Conservation (phyloP, 192 early-diverging fungal species). For the Cladochytrium replicatum region DNA sequence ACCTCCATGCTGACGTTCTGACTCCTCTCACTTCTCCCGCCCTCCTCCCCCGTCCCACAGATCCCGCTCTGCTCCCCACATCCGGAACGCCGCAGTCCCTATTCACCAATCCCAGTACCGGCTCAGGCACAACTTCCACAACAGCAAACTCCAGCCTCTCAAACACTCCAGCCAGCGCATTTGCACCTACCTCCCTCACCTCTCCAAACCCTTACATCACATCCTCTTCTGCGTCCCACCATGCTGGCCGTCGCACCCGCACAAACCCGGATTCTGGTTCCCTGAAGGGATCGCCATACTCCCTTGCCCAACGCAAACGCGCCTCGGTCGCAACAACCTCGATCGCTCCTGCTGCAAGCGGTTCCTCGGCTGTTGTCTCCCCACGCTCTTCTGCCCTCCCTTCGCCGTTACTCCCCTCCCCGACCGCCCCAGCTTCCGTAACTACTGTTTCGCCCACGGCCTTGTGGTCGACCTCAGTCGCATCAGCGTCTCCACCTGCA, state of each 20-base stretch:
- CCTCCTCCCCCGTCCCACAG: constrained; percentile 29
- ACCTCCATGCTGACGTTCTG: constrained; percentile 32
- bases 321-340: not conserved
- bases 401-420: constrained; percentile 2
- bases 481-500: constrained; percentile 11
- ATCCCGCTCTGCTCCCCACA: constrained; percentile 1
- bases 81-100: not conserved
- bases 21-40: constrained; percentile 58
- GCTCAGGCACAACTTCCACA: too few species aligned
- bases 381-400: constrained; percentile 15
- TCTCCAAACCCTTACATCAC: constrained; percentile 15
- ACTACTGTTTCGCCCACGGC: constrained; percentile 1
- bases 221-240: constrained; percentile 4
- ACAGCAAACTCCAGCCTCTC: too few species aligned
- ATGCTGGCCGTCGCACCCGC: constrained; percentile 4
- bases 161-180: constrained; percentile 14
- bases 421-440: not conserved
- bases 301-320: not conserved
- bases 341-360: not conserved
- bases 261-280: too few species aligned
- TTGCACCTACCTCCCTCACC: constrained; percentile 20
- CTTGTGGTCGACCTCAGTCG: constrained; percentile 4
- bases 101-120: too few species aligned
- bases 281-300: not conserved
- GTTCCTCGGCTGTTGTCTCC: constrained; percentile 17